These are phyloP conservation scores for Thelonectria rubi DNA, from an alignment of 2,329 filamentous ascomycete species.

Conservation along the genomic window DNA sequence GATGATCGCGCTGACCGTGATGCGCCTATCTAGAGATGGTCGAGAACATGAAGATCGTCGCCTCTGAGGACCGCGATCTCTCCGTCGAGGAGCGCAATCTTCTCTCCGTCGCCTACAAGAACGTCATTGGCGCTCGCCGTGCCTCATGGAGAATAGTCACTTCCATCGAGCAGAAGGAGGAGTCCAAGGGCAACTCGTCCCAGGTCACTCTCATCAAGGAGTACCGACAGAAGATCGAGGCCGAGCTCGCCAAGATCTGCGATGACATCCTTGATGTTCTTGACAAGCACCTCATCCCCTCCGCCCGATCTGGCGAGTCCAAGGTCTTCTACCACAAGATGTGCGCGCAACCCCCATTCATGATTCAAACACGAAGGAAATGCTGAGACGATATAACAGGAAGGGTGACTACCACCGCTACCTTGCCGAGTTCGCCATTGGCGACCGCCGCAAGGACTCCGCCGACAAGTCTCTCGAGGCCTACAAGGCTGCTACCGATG, in stretches of 20 bases:
- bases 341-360: constrained; percentile 62
- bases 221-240: constrained; percentile 98
- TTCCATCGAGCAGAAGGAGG: constrained; percentile 99
- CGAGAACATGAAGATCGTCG: constrained; percentile 99
- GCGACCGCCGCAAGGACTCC: constrained; percentile 90
- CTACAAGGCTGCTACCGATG: constrained; percentile 99
- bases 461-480: constrained; percentile 91
- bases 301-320: constrained; percentile 95
- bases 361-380: background rate
- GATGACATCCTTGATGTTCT: constrained; percentile 96
- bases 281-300: constrained; percentile 91
- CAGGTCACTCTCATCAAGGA: constrained; percentile 94
- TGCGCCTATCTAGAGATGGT: constrained; percentile 83
- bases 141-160: constrained; percentile 99
- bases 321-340: constrained; percentile 99
- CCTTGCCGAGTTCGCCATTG: constrained; percentile 90
- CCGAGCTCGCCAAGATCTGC: constrained; percentile 96
- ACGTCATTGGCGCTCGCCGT: constrained; percentile 97
- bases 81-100: constrained; percentile 98
- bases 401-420: constrained; percentile 98
- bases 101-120: constrained; percentile 99
- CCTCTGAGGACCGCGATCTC: constrained; percentile 83
- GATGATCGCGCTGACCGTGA: constrained; percentile 38
- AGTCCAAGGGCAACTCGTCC: constrained; percentile 97
- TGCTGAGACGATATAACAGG: constrained; percentile 59